These are phyloP conservation scores for Paecilomyces formosus DNA, from an alignment of 2,329 filamentous ascomycete genomes.

Conservation along the genomic window DNA sequence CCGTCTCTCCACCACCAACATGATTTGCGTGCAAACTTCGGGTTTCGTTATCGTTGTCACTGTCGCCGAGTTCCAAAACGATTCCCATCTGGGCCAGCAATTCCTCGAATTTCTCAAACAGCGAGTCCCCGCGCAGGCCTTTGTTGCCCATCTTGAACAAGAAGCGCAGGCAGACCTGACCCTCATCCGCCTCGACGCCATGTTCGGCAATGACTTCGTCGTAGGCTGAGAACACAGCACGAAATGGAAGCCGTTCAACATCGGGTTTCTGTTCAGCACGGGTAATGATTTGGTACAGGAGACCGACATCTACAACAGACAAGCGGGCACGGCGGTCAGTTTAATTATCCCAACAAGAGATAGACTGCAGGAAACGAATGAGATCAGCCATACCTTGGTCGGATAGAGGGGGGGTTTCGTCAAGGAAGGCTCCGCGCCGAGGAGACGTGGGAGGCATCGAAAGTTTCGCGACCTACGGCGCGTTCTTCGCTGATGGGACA, in stretches of 20 bases:
- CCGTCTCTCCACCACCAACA: slow-evolving; percentile 13
- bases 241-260: slow-evolving; percentile 60
- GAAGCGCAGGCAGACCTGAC: slow-evolving; percentile 68
- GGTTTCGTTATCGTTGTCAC: slow-evolving; percentile 28
- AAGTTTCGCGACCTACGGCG: slow-evolving; percentile 39
- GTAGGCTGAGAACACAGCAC: slow-evolving; percentile 75
- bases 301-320: slow-evolving; percentile 60
- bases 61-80: slow-evolving; percentile 54
- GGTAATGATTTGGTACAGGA: slow-evolving; percentile 69
- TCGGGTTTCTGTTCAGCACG: slow-evolving; percentile 61
- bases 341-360: neutral
- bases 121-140: slow-evolving; percentile 45
- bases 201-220: slow-evolving; percentile 65
- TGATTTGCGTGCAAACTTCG: slow-evolving; percentile 17
- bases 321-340: neutral
- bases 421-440: slow-evolving; percentile 32
- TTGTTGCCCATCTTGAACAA: slow-evolving; percentile 69
- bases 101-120: slow-evolving; percentile 64
- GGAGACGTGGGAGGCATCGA: slow-evolving; percentile 43
- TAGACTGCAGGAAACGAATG: neutral
- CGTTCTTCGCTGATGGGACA: slow-evolving; percentile 36
- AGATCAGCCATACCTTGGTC: slow-evolving; percentile 47
- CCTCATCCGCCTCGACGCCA: slow-evolving; percentile 64
- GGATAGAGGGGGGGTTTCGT: slow-evolving; percentile 44
- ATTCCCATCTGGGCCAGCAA: slow-evolving; percentile 65